These are phyloP conservation scores for Aegilops sharonensis DNA, from an alignment of 176 grass and related monocot genomes.

Conservation along the genomic window DNA sequence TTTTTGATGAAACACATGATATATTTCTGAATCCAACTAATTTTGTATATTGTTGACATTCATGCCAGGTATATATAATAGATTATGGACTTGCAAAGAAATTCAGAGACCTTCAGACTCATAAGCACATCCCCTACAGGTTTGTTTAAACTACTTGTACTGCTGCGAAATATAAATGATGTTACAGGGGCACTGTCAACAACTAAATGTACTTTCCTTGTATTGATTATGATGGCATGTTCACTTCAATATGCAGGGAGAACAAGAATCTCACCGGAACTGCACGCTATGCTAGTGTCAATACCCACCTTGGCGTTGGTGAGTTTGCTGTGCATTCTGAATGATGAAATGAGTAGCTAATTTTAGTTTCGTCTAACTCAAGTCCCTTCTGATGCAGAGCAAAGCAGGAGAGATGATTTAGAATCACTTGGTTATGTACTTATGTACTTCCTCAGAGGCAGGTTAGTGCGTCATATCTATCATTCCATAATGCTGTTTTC, in stretches of 20 bases:
- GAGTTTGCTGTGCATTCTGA: slow-evolving; percentile 24
- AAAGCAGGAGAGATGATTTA: slow-evolving; percentile 85
- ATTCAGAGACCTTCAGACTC: slow-evolving; percentile 73
- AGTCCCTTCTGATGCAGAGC: slow-evolving; percentile 42
- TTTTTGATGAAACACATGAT: background rate
- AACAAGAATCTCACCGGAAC: slow-evolving; percentile 90
- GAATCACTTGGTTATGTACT: slow-evolving; percentile 85
- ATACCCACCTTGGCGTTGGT: slow-evolving; percentile 89
- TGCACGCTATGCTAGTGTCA: slow-evolving; percentile 82
- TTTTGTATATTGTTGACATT: background rate
- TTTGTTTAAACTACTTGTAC: slow-evolving; percentile 12
- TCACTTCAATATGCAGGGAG: slow-evolving; percentile 52
- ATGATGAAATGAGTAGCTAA: background rate
- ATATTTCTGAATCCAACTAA: background rate
- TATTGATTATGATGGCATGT: slow-evolving; percentile 10
- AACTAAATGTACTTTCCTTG: background rate
- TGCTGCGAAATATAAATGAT: background rate
- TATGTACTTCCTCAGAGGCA: slow-evolving; percentile 89
- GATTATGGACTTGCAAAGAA: slow-evolving; percentile 86
- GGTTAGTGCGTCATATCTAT: slow-evolving; percentile 38
- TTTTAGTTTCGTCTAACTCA: background rate
- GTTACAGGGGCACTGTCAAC: background rate
- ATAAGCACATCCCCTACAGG: slow-evolving; percentile 85
- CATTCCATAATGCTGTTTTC: background rate
- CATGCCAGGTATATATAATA: slow-evolving; percentile 72